A percentile compares a stretch with the other conserved stretches of the same genome.
Evolutionary conservation across 2,329 filamentous ascomycete species (phyloP).

Genomic region (Calonectria crousiana): DNA sequence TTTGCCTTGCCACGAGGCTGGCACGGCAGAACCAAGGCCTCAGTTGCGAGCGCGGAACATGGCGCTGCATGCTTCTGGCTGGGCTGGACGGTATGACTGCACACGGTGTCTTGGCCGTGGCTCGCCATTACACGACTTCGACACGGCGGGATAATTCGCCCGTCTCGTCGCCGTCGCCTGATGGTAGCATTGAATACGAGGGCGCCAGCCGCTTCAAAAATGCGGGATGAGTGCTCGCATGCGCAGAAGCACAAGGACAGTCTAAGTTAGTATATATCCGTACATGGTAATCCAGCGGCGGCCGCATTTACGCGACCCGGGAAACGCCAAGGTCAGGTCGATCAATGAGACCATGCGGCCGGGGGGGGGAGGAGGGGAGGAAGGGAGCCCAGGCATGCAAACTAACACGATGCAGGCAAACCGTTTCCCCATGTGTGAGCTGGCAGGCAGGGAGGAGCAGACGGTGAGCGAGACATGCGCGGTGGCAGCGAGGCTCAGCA

Average conservation of each 20-base stretch:
- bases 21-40: background rate
- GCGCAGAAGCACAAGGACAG: background rate
- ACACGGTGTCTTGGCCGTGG: background rate
- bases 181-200: conserved; percentile 19
- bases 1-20: conserved; percentile 15
- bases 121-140: background rate
- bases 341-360: background rate
- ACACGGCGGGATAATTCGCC: background rate
- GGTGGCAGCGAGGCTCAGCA: conserved; percentile 22
- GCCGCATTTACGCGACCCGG: conserved; percentile 18
- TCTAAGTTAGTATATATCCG: conserved; percentile 1
- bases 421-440: conserved; percentile 16
- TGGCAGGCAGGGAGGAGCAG: conserved; percentile 2
- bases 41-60: background rate
- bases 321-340: background rate
- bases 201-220: background rate
- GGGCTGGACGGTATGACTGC: background rate
- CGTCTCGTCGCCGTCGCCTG: background rate
- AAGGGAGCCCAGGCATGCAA: conserved; percentile 3
- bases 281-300: background rate
- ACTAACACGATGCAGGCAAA: conserved; percentile 1
- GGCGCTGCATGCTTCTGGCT: background rate
- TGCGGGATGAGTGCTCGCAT: conserved; percentile 29
- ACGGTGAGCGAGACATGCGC: conserved; percentile 6
- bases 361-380: background rate